phyloP scores from a whole-genome alignment of 1,284 basidiomycete genomes.

The Leucoagaricus sp. region DNA sequence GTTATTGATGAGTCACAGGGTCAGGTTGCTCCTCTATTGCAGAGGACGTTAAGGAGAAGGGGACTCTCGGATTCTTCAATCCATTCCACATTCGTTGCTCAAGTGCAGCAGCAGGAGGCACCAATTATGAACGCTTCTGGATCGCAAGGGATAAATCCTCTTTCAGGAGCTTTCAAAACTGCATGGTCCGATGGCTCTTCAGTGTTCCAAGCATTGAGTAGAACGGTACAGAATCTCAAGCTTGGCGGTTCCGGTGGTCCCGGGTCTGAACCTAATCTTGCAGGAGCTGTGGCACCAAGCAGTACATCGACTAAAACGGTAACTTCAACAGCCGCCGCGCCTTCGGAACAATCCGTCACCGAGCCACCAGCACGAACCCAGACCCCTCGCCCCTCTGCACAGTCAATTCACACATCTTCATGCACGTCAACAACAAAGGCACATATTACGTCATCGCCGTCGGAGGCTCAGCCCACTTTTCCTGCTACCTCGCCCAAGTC shows the following conservation, averaged over 20 bases:
- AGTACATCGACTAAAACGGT: background rate
- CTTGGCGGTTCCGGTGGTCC: slow-evolving; percentile 14
- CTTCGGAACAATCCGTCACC: slow-evolving; percentile 1
- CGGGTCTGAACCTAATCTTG: slow-evolving; percentile 14
- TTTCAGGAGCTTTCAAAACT: slow-evolving; percentile 10
- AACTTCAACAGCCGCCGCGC: background rate
- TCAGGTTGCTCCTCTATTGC: slow-evolving; percentile 48
- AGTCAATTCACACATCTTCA: background rate
- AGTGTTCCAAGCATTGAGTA: slow-evolving; percentile 52
- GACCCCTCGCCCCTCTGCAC: background rate
- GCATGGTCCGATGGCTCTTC: slow-evolving; percentile 42
- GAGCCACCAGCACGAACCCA: background rate
- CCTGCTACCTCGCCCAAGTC: slow-evolving; percentile 14
- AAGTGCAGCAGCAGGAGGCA: slow-evolving; percentile 32
- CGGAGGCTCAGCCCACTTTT: background rate
- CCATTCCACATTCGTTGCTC: slow-evolving; percentile 74
- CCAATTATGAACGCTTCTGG: slow-evolving; percentile 3
- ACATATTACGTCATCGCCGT: background rate
- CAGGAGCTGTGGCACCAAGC: slow-evolving; percentile 2
- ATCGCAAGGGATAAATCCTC: slow-evolving; percentile 1
- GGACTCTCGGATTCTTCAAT: slow-evolving; percentile 91
- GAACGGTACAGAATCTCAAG: slow-evolving; percentile 50
- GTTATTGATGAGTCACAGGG: slow-evolving; percentile 63
- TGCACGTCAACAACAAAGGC: background rate
- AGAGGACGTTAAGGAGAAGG: slow-evolving; percentile 72